Base-by-base conservation (phyloP, 164 flowering plant genomes). In the Brasenia schreberi region DNA sequence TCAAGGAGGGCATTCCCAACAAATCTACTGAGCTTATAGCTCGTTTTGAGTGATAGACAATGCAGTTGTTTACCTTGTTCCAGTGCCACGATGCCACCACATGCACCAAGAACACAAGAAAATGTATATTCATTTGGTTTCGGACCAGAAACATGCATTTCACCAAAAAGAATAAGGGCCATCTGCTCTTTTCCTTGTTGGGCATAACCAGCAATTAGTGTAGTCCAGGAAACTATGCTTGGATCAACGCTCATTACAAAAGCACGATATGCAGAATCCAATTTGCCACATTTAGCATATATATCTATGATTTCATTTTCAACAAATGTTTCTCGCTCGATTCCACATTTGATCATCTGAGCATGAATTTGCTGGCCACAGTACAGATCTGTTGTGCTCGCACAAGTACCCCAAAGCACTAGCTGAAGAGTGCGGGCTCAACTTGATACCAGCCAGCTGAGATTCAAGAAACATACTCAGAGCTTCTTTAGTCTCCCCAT, bases 361-460 rank as follows among this genome's bases (percentile, higher is more conserved):
- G 72, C 66, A 65, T 80, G 83, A 19, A 80, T 19, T 67, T 82
- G 85, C 69, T 45, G 69, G 43, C 83, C 83, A 63, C 65, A 18
- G 42, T 42, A 66, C 58, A 79, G 64, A 59, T 66, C 66, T 45
- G 66, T 59, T 6, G 80, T 64, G 5, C 65, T 70, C 64, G 80
- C 81, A 70, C 83, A 80, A 7, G 79, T 77, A 17, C 78, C 78
- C 78, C 67, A 82, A 70, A 19, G 75, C 74, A 45, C 68, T 77
- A 6, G 79, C 80, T 33, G 63, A 73, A 43, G 61, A 39, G 58
- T 73, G 80, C 62, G 78, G 81, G 52, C 75, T 77, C 17, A 68
- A 65, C 65, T 65, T 61, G 45, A 75, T 63, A 64, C 83, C 83
- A 1, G 18, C 66, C 63, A 60, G 66, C 33, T 64, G 74, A 2